Conservation (phyloP, 2,329 filamentous ascomycete species). For the Cladosporium sphaerospermum region DNA sequence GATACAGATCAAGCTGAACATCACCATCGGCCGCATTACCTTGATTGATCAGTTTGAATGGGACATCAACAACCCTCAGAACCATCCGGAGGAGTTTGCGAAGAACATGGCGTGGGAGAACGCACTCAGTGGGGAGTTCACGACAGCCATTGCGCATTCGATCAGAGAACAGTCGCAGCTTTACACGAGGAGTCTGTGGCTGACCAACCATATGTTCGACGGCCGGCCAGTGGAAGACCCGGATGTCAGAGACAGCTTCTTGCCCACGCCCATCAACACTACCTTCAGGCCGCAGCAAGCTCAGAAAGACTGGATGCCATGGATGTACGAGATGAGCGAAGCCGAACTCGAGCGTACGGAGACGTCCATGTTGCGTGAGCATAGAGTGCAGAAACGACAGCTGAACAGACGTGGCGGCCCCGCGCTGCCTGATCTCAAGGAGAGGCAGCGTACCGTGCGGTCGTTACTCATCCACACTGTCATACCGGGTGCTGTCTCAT, state of each 20-base stretch:
- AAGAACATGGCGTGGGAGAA: constrained; percentile 82
- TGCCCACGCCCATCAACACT: constrained; percentile 73
- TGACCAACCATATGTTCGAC: constrained; percentile 90
- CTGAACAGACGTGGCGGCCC: constrained; percentile 90
- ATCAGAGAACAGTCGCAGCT: constrained; percentile 94
- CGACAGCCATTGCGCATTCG: constrained; percentile 93
- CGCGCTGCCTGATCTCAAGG: constrained; percentile 89
- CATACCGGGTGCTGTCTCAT: constrained; percentile 75
- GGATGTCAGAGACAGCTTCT: constrained; percentile 77
- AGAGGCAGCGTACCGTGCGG: constrained; percentile 85
- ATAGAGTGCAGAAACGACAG: constrained; percentile 88
- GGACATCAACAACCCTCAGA: constrained; percentile 93
- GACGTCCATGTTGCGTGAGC: constrained; percentile 86
- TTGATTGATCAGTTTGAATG: constrained; percentile 97
- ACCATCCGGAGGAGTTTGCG: constrained; percentile 93
- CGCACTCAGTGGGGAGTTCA: constrained; percentile 89
- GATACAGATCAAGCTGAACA: constrained; percentile 90
- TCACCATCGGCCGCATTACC: constrained; percentile 91
- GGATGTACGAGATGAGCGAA: constrained; percentile 89
- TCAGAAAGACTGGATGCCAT: constrained; percentile 89
- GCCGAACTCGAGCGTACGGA: constrained; percentile 85
- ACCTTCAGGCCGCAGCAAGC: constrained; percentile 88
- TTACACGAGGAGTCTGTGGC: constrained; percentile 88
- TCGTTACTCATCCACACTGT: constrained; percentile 90
- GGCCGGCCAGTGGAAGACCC: constrained; percentile 87